Conservation (phyloP, 148 eudicot species). For the Rhododendron kiyosumense region DNA sequence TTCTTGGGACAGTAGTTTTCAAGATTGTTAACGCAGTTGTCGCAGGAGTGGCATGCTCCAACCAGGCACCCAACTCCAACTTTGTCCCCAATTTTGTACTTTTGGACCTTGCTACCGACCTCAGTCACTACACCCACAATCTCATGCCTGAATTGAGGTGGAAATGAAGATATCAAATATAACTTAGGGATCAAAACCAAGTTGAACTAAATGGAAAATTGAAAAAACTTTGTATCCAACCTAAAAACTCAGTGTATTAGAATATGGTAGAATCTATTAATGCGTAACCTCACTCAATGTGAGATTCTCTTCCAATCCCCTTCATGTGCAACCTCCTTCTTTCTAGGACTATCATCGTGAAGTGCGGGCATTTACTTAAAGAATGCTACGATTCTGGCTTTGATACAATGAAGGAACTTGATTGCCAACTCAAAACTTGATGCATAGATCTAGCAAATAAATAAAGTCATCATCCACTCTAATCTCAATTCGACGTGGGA, state of each 20-base stretch:
- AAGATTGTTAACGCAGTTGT: conserved; percentile 15
- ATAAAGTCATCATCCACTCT: neutral
- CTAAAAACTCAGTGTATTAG: neutral
- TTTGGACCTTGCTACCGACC: conserved; percentile 23
- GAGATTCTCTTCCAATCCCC: neutral
- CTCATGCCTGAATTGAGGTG: conserved; percentile 25
- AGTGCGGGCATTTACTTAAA: neutral
- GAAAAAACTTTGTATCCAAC: neutral
- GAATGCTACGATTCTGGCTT: neutral
- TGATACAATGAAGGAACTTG: neutral
- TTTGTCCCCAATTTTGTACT: conserved; percentile 24
- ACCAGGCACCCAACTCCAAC: conserved; percentile 31
- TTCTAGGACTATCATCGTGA: neutral
- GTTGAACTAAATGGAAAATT: neutral
- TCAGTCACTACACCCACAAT: conserved; percentile 32
- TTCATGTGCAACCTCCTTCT: neutral
- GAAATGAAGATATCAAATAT: neutral
- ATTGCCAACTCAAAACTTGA: neutral
- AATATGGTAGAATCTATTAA: neutral
- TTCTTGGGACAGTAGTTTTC: conserved; percentile 24
- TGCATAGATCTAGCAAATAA: neutral
- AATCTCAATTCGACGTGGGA: neutral
- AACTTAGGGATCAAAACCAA: neutral
- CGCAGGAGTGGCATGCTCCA: conserved; percentile 30
- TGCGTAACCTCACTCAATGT: neutral